Evolutionary conservation across 1,284 basidiomycete species (phyloP), one percentile per base, ranked within the genome.

Genomic region (Pseudozyma hubeiensis): DNA sequence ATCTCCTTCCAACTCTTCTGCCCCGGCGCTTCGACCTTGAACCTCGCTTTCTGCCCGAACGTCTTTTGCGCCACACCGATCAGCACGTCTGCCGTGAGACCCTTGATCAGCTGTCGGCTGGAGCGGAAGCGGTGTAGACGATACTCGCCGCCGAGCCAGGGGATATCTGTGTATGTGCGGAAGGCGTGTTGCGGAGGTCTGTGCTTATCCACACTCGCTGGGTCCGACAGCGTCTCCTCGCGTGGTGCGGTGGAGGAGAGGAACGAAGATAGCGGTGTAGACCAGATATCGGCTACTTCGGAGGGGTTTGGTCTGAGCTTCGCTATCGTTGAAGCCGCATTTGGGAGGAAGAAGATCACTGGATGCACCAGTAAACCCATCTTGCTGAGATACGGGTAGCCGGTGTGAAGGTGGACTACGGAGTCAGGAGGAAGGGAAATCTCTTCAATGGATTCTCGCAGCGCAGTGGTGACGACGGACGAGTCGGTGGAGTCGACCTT

Each of bases 291-390:
- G 0, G 58, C 43, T 1, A 78, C 76, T 37, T 78, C 76, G 3
- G 52, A 53, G 0, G 76, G 76, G 4, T 16, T 47, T 7, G 75
- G 54, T 17, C 30, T 39, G 13, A 78, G 43, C 6, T 40, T 16
- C 1, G 39, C 17, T 11, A 78, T 9, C 19, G 57, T 34, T 17
- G 57, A 9, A 7, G 50, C 58, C 1, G 61, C 64, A 16, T 64
- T 34, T 9, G 37, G 33, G 0, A 75, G 29, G 16, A 69, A 69
- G 51, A 78, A 75, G 10, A 75, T 60, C 0, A 73, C 65, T 1
- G 76, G 76, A 57, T 78, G 76, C 14, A 78, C 76, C 16, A 78
- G 51, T 19, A 78, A 43, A 7, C 69, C 74, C 45, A 75, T 59
- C 48, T 78, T 78, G 53, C 61, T 65, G 17, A 78, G 45, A 39